Conservation (phyloP, 2,329 filamentous ascomycete genomes). For the Sphaerostilbella broomeana region DNA sequence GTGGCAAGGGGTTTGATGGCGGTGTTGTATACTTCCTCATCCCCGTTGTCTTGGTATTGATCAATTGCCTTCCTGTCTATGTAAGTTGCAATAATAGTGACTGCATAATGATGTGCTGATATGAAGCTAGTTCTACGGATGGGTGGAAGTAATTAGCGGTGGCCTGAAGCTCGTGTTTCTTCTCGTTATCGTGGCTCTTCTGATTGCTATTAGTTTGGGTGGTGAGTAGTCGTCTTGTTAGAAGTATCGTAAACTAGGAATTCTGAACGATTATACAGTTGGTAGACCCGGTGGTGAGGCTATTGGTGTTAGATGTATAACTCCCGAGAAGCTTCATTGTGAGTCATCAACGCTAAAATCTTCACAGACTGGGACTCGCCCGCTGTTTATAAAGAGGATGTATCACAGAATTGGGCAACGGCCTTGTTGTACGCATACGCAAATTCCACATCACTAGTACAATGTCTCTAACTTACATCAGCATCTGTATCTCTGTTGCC, state of each 20-base stretch:
- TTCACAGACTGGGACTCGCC: slow-evolving; percentile 9
- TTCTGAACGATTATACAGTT: background rate
- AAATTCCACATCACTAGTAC: background rate
- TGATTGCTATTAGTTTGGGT: slow-evolving; percentile 18
- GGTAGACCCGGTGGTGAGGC: background rate
- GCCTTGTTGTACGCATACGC: slow-evolving; percentile 20
- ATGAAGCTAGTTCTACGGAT: slow-evolving; percentile 21
- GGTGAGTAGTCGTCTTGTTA: background rate
- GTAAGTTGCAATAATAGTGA: slow-evolving; percentile 14
- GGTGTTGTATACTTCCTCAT: slow-evolving; percentile 20
- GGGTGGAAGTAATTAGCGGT: slow-evolving; percentile 22
- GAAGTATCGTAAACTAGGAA: background rate
- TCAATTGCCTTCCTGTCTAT: slow-evolving; percentile 21
- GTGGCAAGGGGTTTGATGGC: slow-evolving; percentile 14
- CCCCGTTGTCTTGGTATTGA: slow-evolving; percentile 17
- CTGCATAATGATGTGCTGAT: background rate
- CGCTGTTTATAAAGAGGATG: slow-evolving; percentile 16
- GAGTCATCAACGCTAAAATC: background rate
- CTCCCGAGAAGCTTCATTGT: background rate
- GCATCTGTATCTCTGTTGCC: slow-evolving; percentile 25
- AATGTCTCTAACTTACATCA: slow-evolving; percentile 4
- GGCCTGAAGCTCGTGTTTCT: slow-evolving; percentile 22
- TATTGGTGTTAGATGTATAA: slow-evolving; percentile 2
- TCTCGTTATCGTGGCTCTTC: slow-evolving; percentile 17
- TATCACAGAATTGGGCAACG: slow-evolving; percentile 19